Conservation (phyloP, 192 early-diverging fungal genomes). For the Allomyces macrogynus region DNA sequence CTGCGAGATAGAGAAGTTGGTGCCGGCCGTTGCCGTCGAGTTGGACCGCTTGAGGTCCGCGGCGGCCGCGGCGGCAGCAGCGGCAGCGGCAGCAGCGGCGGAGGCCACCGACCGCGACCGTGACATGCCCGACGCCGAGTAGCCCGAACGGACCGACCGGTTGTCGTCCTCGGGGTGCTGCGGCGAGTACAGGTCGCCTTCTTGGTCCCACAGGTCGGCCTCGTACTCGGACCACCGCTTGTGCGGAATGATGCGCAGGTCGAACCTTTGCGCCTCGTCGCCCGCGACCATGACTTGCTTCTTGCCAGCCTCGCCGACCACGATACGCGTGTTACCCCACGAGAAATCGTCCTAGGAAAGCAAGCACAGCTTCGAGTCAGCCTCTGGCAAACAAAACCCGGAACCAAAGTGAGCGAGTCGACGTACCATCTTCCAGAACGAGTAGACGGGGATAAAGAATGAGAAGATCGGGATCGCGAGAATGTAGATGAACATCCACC, state of each 20-base stretch:
- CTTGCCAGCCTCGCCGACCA: slow-evolving; percentile 69
- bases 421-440: slow-evolving; percentile 22
- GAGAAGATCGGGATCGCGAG: slow-evolving; percentile 78
- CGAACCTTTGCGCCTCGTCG: slow-evolving; percentile 49
- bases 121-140: slow-evolving; percentile 10
- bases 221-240: slow-evolving; percentile 71
- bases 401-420: too few species aligned
- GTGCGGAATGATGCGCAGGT: slow-evolving; percentile 47
- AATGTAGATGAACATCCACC: slow-evolving; percentile 94
- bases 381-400: too few species aligned
- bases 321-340: slow-evolving; percentile 94
- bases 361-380: too few species aligned
- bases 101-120: slow-evolving; percentile 7
- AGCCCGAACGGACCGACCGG: slow-evolving; percentile 10
- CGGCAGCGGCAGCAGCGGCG: slow-evolving; percentile 8
- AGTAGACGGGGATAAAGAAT: slow-evolving; percentile 75
- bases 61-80: slow-evolving; percentile 9
- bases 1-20: slow-evolving; percentile 2
- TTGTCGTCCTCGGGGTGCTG: neutral
- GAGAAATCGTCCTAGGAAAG: slow-evolving; percentile 65
- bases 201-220: slow-evolving; percentile 45
- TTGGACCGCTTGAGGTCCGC: slow-evolving; percentile 10
- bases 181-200: slow-evolving; percentile 10
- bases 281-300: slow-evolving; percentile 30
- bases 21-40: slow-evolving; percentile 12